A percentile compares a stretch with the other conserved stretches of the same genome.
Conservation (phyloP, 805 yeast species). For the Pichia cabralensis region DNA sequence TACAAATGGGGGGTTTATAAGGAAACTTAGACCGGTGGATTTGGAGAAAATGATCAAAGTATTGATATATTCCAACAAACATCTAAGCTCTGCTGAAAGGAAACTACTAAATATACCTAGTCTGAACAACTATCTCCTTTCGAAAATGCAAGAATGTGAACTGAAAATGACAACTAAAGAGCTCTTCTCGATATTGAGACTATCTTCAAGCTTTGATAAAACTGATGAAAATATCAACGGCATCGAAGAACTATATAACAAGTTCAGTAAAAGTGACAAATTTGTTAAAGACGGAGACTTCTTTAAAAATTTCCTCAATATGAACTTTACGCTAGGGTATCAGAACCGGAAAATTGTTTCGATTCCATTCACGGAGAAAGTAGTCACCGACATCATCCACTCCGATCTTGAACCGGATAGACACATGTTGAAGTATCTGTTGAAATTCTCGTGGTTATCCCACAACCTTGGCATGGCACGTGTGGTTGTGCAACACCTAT, state of each 20-base stretch:
- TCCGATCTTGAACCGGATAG: constrained; percentile 3
- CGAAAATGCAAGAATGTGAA: constrained; percentile 2
- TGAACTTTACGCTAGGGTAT: constrained; percentile 5
- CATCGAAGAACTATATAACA: constrained; percentile 2
- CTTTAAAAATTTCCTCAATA: constrained; percentile 2
- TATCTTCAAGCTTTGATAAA: constrained; percentile 1
- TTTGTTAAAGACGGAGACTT: constrained; percentile 6
- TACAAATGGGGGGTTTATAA: too few species aligned
- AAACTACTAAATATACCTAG: not conserved
- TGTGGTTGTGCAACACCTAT: not conserved
- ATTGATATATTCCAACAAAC: constrained; percentile 5
- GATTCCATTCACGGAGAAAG: constrained; percentile 1
- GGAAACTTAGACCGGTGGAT: constrained; percentile 9
- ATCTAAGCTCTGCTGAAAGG: not conserved
- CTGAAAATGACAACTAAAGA: constrained; percentile 9
- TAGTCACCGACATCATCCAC: constrained; percentile 4
- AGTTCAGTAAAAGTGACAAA: constrained; percentile 1
- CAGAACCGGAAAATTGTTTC: not conserved
- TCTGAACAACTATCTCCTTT: constrained; percentile 2
- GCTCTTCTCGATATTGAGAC: constrained; percentile 7
- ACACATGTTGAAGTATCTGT: constrained; percentile 3
- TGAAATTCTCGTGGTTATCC: constrained; percentile 4
- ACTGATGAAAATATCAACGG: not conserved
- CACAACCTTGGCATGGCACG: not conserved
- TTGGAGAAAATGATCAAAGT: constrained; percentile 6